Evolutionary conservation across 2,329 filamentous ascomycete genomes (phyloP), one percentile per base, ranked within the genome.

Genomic region (Talaromyces sp.): DNA sequence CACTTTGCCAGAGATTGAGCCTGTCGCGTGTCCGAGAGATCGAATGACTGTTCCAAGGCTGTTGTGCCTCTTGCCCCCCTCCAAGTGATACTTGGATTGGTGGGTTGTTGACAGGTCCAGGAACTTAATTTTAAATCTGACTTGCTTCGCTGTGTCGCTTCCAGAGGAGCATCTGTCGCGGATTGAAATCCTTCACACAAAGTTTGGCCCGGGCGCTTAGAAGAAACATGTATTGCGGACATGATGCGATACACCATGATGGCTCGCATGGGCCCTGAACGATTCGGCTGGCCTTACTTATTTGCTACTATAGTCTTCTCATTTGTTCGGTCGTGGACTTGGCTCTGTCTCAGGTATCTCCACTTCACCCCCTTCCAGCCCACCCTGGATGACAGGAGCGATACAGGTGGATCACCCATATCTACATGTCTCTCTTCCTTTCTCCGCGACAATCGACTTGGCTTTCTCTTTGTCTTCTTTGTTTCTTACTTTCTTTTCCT

Each of bases 311-410:
- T 52, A 53, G 37, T 27, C 3, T n/a, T 22, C n/a, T 36, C 35
- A 46, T 46, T 54, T 59, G 43, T 33, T 9, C 47, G 30, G 47
- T 32, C 30, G 37, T 45, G 27, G 51, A 54, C 56, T 58, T 56
- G 53, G 53, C 53, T 16, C 50, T 56, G 56, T 58, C 56, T 58
- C 56, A 58, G 49, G 33, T 51, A 42, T 56, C 53, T 39, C 53
- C 55, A 55, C 55, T 37, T 27, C 24, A 5, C 4, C 24, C 24
- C 24, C 24, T 27, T 27, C 24, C 24, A 27, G 24, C 24, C 4
- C 24, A 27, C 36, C 44, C 43, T 39, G 40, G 39, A 29, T 47
- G 46, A 44, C 47, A 35, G 49, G 49, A 46, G 37, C 36, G 46
- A 20, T 39, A 48, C 44, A 56, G 44, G 40, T 47, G 41, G 36